Evolutionary conservation across 345 rosid species (phyloP).

Genomic region (Eutrema japonicum): DNA sequence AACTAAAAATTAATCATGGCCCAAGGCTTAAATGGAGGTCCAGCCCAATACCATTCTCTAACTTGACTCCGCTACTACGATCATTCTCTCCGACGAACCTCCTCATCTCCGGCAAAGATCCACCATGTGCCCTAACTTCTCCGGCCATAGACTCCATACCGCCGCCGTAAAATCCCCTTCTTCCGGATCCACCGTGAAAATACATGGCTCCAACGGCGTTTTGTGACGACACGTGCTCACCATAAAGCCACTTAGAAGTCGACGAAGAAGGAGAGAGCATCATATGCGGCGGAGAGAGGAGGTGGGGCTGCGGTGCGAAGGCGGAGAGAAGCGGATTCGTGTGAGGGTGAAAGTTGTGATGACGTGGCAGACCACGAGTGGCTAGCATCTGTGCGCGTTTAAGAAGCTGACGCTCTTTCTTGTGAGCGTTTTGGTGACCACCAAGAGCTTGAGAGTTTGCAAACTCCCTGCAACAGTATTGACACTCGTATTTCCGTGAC

Average conservation of each 20-base stretch:
- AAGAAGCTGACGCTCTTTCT: conserved; percentile 85
- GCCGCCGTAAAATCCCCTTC: conserved; percentile 27
- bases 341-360: conserved; percentile 21
- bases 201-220: conserved; percentile 35
- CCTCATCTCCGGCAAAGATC: conserved; percentile 44
- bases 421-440: conserved; percentile 98
- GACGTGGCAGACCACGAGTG: conserved; percentile 43
- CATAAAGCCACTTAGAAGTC: conserved; percentile 36
- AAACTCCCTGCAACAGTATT: conserved; percentile 87
- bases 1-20: conserved; percentile 42
- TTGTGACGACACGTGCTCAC: conserved; percentile 41
- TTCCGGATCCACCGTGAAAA: conserved; percentile 26
- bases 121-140: conserved; percentile 36
- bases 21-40: conserved; percentile 84
- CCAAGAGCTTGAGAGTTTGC: conserved; percentile 96
- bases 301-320: conserved; percentile 59
- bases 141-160: conserved; percentile 40
- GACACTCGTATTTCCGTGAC: conserved; percentile 82
- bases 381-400: conserved; percentile 83
- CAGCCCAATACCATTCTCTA: conserved; percentile 63
- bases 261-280: conserved; percentile 36
- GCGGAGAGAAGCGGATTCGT: conserved; percentile 59
- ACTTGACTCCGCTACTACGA: conserved; percentile 41
- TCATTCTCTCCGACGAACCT: conserved; percentile 49
- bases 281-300: conserved; percentile 56